Evolutionary conservation across 176 grass and related monocot genomes (phyloP).

Genomic region (bread wheat (Triticum aestivum)): IWGSC_CS_RefSeq_v2.1 NC_057798.1:549038063-549038562

Average conservation of each 20-base stretch:
- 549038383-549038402: conserved; percentile 68
- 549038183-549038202: conserved; percentile 82
- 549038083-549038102: background rate
- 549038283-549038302: conserved; percentile 11
- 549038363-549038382: conserved; percentile 52
- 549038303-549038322: background rate
- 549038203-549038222: background rate
- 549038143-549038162: conserved; percentile 57
- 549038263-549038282: background rate
- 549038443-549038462: conserved; percentile 55
- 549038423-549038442: conserved; percentile 85
- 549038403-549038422: conserved; percentile 82
- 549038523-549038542: background rate
- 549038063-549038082: background rate
- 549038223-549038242: background rate
- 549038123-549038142: background rate
- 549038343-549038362: conserved; percentile 81
- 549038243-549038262: background rate
- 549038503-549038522: background rate
- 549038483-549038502: no score
- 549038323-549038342: conserved; percentile 87
- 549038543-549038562: background rate
- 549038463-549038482: background rate
- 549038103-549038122: background rate
- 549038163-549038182: conserved; percentile 94